Conservation (phyloP, 192 early-diverging fungal genomes). For the Hyaloraphidium curvatum region DNA sequence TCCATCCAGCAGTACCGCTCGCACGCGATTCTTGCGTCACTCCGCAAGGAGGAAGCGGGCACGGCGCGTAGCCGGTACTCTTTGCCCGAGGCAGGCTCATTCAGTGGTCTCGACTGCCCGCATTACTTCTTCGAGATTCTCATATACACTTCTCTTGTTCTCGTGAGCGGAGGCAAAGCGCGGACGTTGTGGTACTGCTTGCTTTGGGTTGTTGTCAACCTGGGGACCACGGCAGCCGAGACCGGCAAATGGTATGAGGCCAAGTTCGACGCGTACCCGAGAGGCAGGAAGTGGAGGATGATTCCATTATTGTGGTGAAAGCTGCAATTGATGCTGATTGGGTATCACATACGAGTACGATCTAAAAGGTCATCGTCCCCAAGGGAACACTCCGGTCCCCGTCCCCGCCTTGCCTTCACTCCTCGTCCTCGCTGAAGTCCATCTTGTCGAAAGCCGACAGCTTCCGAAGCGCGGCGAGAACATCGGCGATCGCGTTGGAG, state of each 20-base stretch:
- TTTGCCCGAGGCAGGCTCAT: neutral
- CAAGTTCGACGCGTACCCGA: neutral
- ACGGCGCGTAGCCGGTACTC: neutral
- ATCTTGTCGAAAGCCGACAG: too few relatives aligned
- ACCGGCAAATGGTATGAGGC: neutral
- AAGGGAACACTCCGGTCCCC: too few relatives aligned
- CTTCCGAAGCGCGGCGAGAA: too few relatives aligned
- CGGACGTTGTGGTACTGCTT: neutral
- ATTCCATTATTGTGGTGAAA: neutral
- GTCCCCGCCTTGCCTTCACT: too few relatives aligned
- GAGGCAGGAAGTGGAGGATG: neutral
- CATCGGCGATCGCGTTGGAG: too few relatives aligned
- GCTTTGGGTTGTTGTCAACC: conserved; percentile 1
- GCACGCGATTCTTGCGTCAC: conserved; percentile 6
- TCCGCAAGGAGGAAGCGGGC: neutral
- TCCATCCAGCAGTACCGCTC: conserved; percentile 5
- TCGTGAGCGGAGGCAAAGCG: neutral
- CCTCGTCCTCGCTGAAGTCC: too few relatives aligned
- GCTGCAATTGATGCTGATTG: too few relatives aligned
- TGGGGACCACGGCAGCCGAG: neutral
- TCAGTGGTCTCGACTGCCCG: conserved; percentile 3
- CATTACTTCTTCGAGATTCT: conserved; percentile 9
- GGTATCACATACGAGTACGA: too few relatives aligned
- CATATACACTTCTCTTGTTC: neutral
- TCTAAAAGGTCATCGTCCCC: too few relatives aligned